phyloP scores from a whole-genome alignment of 768 basidiomycete species.

The Suillus luteus region DNA sequence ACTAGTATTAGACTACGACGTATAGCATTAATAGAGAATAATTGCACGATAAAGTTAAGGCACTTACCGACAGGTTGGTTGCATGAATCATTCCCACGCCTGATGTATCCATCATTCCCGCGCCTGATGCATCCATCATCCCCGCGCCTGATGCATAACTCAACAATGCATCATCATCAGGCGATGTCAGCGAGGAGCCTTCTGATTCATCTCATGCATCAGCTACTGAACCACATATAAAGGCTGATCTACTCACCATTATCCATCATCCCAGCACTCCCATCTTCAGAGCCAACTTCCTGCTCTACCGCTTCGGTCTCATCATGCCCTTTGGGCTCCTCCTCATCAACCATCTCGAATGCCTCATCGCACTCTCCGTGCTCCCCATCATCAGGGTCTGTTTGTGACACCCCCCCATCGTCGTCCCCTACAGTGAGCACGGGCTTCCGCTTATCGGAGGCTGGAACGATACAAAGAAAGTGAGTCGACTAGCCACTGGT shows the following conservation, averaged over 20 bases:
- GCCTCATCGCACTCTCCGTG: not conserved
- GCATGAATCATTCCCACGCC: no score
- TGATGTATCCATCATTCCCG: no score
- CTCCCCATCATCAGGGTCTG: not conserved
- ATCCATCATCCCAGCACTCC: not conserved
- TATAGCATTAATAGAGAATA: no score
- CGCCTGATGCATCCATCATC: no score
- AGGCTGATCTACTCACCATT: not conserved
- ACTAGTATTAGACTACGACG: no score
- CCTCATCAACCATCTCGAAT: not conserved
- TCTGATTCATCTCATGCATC: not conserved
- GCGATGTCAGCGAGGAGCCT: not conserved
- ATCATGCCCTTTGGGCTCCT: not conserved
- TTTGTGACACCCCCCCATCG: not conserved
- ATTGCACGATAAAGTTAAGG: no score
- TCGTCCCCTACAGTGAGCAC: not conserved
- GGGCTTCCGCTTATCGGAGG: not conserved
- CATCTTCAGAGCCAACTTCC: not conserved
- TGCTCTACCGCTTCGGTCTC: not conserved
- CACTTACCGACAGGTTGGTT: not conserved
- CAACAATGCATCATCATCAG: not conserved
- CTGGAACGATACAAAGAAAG: not conserved
- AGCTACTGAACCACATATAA: not conserved
- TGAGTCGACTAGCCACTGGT: not conserved
- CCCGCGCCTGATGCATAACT: no score